Evolutionary conservation across 1,284 basidiomycete species (phyloP).

Genomic region (Anthracocystis panici-leucophaei): DNA sequence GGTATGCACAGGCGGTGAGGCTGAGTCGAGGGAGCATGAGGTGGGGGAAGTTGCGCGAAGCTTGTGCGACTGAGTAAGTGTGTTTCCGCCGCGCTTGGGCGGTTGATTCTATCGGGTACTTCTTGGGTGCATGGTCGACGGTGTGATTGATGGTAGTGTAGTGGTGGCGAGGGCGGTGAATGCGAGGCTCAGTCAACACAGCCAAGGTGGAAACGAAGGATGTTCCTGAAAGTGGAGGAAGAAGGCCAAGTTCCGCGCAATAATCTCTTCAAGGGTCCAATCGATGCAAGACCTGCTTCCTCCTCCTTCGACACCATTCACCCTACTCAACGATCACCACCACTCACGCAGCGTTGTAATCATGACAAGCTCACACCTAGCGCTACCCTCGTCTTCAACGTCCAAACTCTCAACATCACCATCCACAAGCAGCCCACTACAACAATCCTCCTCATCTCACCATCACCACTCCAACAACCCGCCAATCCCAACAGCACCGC

Average conservation of each 20-base stretch:
- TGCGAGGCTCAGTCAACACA: neutral
- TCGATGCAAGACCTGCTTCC: neutral
- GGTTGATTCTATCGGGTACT: too few relatives aligned
- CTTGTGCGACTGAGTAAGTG: constrained; percentile 2
- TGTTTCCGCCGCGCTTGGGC: too few relatives aligned
- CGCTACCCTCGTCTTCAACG: constrained; percentile 4
- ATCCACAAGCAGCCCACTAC: neutral
- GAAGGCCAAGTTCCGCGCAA: constrained; percentile 22
- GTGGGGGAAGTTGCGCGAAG: neutral
- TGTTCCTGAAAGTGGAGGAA: constrained; percentile 12
- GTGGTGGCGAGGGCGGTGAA: neutral
- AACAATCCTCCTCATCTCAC: constrained; percentile 8
- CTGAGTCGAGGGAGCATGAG: neutral
- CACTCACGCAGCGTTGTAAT: neutral
- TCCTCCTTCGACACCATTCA: neutral
- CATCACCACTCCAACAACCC: constrained; percentile 16
- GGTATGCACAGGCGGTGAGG: constrained; percentile 1
- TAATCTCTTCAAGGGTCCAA: constrained; percentile 13
- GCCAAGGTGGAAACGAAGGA: neutral
- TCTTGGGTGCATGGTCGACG: too few relatives aligned
- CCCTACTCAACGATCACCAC: neutral
- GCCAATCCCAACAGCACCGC: constrained; percentile 37
- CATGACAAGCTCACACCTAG: constrained; percentile 32
- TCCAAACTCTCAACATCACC: constrained; percentile 8
- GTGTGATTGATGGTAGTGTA: neutral